Base-by-base conservation (phyloP, 345 rosid species). In the Salix koriyanagi region DNA sequence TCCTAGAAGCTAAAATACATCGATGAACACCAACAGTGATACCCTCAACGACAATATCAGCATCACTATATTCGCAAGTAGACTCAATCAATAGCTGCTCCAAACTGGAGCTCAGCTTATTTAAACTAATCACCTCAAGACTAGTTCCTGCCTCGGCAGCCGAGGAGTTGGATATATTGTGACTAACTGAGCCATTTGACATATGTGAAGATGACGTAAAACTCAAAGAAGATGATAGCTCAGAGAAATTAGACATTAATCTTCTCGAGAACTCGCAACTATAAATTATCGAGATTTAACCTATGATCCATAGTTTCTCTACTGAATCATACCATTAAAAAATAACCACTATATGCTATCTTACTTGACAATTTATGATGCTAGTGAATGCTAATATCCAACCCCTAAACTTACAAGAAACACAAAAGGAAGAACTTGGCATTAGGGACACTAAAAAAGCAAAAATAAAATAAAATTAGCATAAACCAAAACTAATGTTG, bases 1-100 rank as follows among this genome's bases (percentile, higher is more conserved):
- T 96, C 84, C 99, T 91, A 13, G 93, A 89, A 39, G 94, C 94
- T 81, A 96, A 81, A 75, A 96, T 82, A 75, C 98, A 96, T 73
- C 97, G 81, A 79, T 93, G 98, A 76, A 92, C 88, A 71, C 96
- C 88, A 76, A 96, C 91, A 12, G 88, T 28, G 42, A 39, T 80
- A 6, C 76, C 89, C 77, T 91, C 92, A 32, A 96, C 84, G 14
- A 88, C 72, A 71, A 96, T 84, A 65, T 89, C 91, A 75, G 99
- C 94, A 88, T 93, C 99, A 39, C 86, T 92, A n/a, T 88, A 96
- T 81, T 82, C 91, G 44, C 81, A 84, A 71, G 79, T 78, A 60
- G 80, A 34, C 74, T 86, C 91, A 69, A 77, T 66, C 79, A 91
- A 84, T 61, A 96, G 98, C 83, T 84, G 91, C 83, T 90, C 98